Percentiles rank a stretch among this genome's conserved stretches.
Evolutionary conservation across 78 protist genomes (phyloP).

Genomic region (Dictyostelium purpureum): DNA sequence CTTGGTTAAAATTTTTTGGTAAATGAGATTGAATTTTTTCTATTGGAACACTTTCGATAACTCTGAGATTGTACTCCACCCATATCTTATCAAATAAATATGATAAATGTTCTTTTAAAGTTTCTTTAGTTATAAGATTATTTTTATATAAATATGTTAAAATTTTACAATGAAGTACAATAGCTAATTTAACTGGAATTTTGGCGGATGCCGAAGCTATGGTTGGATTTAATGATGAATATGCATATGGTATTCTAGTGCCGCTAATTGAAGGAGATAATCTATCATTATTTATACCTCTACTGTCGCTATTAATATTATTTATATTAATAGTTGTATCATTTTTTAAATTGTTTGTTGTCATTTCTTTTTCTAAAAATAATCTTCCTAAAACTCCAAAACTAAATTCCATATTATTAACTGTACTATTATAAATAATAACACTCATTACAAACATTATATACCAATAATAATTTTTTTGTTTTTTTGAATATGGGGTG

Average conservation of each 20-base stretch:
- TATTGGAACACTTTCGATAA: neutral
- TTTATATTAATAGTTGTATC: too few species aligned
- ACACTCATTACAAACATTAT: too few species aligned
- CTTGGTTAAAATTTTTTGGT: neutral
- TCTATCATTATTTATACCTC: too few species aligned
- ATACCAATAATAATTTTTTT: too few species aligned
- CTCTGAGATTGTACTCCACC: neutral
- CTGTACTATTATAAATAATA: too few species aligned
- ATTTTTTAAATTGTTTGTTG: too few species aligned
- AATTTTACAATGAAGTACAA: neutral
- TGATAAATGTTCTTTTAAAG: neutral
- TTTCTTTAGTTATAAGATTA: neutral
- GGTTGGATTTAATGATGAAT: neutral
- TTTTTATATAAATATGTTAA: neutral
- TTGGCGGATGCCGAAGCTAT: neutral
- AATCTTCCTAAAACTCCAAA: too few species aligned
- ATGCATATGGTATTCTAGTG: neutral
- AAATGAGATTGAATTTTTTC: neutral
- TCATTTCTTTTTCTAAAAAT: too few species aligned
- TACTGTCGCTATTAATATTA: too few species aligned
- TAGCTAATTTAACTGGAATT: neutral
- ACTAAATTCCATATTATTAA: too few species aligned
- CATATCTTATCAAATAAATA: neutral
- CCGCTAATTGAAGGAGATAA: neutral
- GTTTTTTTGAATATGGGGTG: too few species aligned